phyloP scores from a whole-genome alignment of 2,329 filamentous ascomycete genomes.

The Ascochyta koolunga region DNA sequence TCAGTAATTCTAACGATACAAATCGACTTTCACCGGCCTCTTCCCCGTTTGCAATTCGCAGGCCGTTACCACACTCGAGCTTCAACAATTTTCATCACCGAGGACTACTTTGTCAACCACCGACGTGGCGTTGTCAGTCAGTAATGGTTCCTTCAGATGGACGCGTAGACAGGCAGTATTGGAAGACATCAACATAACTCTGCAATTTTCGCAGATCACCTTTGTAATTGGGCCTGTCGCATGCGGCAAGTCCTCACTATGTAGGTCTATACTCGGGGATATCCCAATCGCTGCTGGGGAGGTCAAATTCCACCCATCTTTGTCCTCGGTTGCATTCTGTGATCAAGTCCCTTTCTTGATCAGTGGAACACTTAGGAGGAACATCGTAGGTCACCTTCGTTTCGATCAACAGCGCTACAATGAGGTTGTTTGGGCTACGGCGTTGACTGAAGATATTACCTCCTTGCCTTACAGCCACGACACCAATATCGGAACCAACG shows the following conservation, averaged over 20 bases:
- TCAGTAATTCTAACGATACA: no score
- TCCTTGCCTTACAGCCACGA: neutral
- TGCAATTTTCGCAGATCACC: conserved; percentile 1
- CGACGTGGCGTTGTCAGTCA: neutral
- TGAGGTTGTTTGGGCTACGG: neutral
- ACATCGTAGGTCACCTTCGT: neutral
- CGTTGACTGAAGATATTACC: neutral
- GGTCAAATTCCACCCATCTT: neutral
- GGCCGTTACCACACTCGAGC: no score
- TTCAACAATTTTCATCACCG: neutral
- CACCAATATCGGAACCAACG: conserved; percentile 3
- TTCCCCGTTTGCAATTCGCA: no score
- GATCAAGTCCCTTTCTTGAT: conserved; percentile 42
- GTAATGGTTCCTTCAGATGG: neutral
- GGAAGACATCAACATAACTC: neutral
- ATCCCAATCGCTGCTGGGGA: neutral
- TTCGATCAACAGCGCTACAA: neutral
- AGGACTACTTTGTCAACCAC: neutral
- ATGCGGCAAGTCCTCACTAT: conserved; percentile 45
- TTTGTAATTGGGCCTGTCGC: conserved; percentile 20
- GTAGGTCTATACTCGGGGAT: conserved; percentile 27
- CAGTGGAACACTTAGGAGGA: conserved; percentile 5
- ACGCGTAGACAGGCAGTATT: neutral
- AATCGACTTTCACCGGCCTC: no score
- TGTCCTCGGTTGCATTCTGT: conserved; percentile 44